Evolutionary conservation across 148 eudicot species (phyloP).

Genomic region (Dysphania ambrosioides): DNA sequence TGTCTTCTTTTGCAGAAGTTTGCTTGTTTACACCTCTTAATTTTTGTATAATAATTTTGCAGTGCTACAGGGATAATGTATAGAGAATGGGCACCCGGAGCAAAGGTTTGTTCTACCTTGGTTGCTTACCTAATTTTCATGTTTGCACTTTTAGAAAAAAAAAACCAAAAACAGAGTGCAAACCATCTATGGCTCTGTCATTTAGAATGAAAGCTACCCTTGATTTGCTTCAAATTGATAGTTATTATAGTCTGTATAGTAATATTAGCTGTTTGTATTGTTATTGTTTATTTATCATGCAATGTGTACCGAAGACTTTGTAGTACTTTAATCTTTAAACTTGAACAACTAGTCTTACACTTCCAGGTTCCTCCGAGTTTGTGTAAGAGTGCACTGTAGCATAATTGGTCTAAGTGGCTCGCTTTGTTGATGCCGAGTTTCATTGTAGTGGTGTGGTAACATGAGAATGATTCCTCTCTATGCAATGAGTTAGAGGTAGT

Average conservation of each 20-base stretch:
- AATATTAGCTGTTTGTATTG: no score
- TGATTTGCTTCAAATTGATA: not conserved
- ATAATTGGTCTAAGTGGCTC: not conserved
- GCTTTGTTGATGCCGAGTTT: not conserved
- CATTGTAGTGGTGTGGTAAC: not conserved
- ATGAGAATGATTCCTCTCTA: no score
- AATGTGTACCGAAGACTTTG: not conserved
- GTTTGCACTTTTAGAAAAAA: not conserved
- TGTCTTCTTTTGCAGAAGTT: not conserved
- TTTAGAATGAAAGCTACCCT: not conserved
- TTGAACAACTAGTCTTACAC: not conserved
- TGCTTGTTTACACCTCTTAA: slow-evolving; percentile 24
- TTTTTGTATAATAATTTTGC: slow-evolving; percentile 32
- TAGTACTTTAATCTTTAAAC: not conserved
- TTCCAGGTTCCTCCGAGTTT: not conserved
- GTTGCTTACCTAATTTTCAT: not conserved
- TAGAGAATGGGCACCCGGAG: slow-evolving; percentile 99
- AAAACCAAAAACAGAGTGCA: not conserved
- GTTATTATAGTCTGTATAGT: not conserved
- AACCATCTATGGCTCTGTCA: not conserved
- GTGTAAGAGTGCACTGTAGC: not conserved
- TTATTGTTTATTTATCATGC: not conserved
- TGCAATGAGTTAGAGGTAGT: not conserved
- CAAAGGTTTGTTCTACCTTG: slow-evolving; percentile 57
- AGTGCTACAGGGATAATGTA: slow-evolving; percentile 86